phyloP scores from a whole-genome alignment of 2,329 filamentous ascomycete species.

The Ciborinia camelliae region DNA sequence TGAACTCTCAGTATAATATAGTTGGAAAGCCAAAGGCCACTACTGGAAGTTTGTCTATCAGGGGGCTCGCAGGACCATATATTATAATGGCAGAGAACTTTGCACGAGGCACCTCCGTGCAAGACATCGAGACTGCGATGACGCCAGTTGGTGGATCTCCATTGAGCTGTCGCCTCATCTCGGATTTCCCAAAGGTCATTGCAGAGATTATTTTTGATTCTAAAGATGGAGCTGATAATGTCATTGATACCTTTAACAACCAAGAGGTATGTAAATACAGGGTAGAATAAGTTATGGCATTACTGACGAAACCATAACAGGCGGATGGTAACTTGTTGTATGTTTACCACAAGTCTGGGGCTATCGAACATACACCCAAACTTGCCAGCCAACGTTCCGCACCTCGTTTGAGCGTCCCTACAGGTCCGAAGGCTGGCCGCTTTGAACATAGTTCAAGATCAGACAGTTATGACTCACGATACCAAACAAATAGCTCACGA shows the following conservation, averaged over 20 bases:
- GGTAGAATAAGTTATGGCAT: not conserved
- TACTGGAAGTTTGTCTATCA: slow-evolving; percentile 60
- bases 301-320: slow-evolving; percentile 40
- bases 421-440: slow-evolving; percentile 35
- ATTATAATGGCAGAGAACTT: slow-evolving; percentile 78
- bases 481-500: slow-evolving; percentile 27
- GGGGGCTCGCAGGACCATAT: slow-evolving; percentile 69
- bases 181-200: slow-evolving; percentile 67
- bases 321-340: slow-evolving; percentile 72
- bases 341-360: slow-evolving; percentile 64
- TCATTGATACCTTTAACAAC: slow-evolving; percentile 74
- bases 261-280: slow-evolving; percentile 58
- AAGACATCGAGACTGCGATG: slow-evolving; percentile 80
- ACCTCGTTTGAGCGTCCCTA: slow-evolving; percentile 25
- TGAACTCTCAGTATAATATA: slow-evolving; percentile 38
- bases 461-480: slow-evolving; percentile 30
- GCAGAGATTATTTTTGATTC: slow-evolving; percentile 74
- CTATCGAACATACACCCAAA: slow-evolving; percentile 14
- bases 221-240: slow-evolving; percentile 68
- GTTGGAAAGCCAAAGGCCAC: slow-evolving; percentile 38
- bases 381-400: slow-evolving; percentile 1
- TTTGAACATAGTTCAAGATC: slow-evolving; percentile 26
- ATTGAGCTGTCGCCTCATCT: slow-evolving; percentile 63
- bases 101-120: slow-evolving; percentile 74
- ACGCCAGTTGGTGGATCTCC: slow-evolving; percentile 69